phyloP scores from a whole-genome alignment of 1,284 basidiomycete genomes.

The Cutaneotrichosporon spelunceum region DNA sequence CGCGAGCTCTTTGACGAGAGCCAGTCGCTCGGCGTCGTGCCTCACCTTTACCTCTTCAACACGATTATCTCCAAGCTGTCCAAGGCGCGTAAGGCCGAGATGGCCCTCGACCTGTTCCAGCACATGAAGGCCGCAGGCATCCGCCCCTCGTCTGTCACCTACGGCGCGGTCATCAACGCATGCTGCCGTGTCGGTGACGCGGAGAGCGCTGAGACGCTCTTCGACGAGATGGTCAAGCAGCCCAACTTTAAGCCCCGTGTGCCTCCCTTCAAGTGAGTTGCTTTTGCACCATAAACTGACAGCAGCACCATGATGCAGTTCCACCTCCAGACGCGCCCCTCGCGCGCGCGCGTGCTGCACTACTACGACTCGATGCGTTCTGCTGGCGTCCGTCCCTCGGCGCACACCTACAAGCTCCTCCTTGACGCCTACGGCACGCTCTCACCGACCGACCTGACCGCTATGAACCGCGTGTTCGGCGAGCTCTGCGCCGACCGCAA shows the following conservation, averaged over 20 bases:
- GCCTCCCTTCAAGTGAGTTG: slow-evolving; percentile 64
- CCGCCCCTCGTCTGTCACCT: slow-evolving; percentile 80
- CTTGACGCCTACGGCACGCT: slow-evolving; percentile 87
- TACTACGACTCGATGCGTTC: slow-evolving; percentile 71
- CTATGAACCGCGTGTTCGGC: slow-evolving; percentile 72
- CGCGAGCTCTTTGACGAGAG: slow-evolving; percentile 78
- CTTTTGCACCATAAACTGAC: slow-evolving; percentile 60
- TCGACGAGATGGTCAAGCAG: slow-evolving; percentile 75
- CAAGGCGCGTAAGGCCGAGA: slow-evolving; percentile 85
- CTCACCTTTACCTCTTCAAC: slow-evolving; percentile 87
- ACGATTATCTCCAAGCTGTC: slow-evolving; percentile 92
- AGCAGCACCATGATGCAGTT: slow-evolving; percentile 90
- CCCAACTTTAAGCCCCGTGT: slow-evolving; percentile 79
- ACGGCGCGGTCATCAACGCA: slow-evolving; percentile 87
- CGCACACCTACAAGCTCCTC: slow-evolving; percentile 92
- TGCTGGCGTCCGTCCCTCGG: slow-evolving; percentile 68
- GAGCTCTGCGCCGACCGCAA: slow-evolving; percentile 57
- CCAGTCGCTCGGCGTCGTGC: slow-evolving; percentile 64
- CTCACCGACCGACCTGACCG: slow-evolving; percentile 71
- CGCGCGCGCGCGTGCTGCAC: slow-evolving; percentile 69
- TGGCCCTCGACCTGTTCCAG: slow-evolving; percentile 78
- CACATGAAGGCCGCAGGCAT: slow-evolving; percentile 64
- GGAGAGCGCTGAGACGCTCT: slow-evolving; percentile 73
- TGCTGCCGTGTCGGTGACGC: slow-evolving; percentile 92
- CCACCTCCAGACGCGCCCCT: slow-evolving; percentile 83